Evolutionary conservation across 140 eudicot species (phyloP).

Genomic region (Oenanthe javanica): DNA sequence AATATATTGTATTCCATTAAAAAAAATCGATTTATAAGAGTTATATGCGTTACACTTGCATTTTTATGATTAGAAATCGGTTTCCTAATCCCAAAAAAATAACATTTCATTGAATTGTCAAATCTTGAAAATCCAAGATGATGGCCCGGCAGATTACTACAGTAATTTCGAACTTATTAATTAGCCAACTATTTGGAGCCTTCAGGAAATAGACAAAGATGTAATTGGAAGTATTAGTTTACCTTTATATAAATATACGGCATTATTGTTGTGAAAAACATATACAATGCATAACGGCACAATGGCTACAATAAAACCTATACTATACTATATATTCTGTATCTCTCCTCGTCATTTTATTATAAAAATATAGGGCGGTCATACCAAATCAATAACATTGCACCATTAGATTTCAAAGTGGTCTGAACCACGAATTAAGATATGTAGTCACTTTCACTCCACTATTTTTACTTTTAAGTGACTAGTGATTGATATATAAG

Average conservation of each 20-base stretch:
- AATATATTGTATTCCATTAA: too few species aligned
- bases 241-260: background rate
- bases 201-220: background rate
- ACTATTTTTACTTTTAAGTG: background rate
- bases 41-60: too few species aligned
- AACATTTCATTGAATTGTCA: too few species aligned
- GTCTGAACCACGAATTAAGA: background rate
- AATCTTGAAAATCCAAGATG: background rate
- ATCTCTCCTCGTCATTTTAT: background rate
- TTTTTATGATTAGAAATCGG: too few species aligned
- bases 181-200: background rate
- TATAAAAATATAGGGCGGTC: background rate
- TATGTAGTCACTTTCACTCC: background rate
- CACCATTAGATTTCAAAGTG: constrained; percentile 2
- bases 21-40: too few species aligned
- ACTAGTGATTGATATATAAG: background rate
- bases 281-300: background rate
- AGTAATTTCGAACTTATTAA: too few species aligned
- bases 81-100: too few species aligned
- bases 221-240: constrained; percentile 12
- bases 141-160: too few species aligned
- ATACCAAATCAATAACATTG: background rate
- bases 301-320: background rate
- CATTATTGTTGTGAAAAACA: background rate
- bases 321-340: background rate